Percentiles rank a stretch among this genome's conserved stretches.
Evolutionary conservation across 371 early-diverging fungal genomes (phyloP).

Genomic region (Thermomucor indicae-seudaticae): DNA sequence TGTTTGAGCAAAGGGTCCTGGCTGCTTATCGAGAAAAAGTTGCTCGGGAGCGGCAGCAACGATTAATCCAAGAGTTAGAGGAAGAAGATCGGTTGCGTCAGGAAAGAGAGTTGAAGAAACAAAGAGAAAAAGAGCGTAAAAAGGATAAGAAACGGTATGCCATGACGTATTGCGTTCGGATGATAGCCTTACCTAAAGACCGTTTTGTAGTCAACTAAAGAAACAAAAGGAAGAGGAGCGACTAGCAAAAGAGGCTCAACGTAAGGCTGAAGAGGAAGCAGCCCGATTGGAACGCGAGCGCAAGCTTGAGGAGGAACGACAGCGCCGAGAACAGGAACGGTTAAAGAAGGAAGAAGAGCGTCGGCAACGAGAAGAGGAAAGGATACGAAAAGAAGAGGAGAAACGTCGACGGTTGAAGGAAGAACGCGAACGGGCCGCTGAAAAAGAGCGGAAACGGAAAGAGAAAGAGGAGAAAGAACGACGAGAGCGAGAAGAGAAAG

Average conservation of each 20-base stretch:
- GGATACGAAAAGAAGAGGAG: conserved; percentile 52
- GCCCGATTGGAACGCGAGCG: conserved; percentile 28
- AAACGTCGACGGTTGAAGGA: conserved; percentile 52
- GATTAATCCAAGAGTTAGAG: conserved; percentile 76
- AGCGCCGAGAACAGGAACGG: conserved; percentile 32
- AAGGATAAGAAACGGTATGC: conserved; percentile 51
- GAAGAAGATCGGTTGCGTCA: conserved; percentile 73
- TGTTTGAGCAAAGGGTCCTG: conserved; percentile 93
- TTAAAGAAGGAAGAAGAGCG: conserved; percentile 47
- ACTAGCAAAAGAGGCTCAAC: conserved; percentile 33
- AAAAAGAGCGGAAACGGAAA: conserved; percentile 54
- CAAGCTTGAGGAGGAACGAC: conserved; percentile 44
- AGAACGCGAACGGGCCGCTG: conserved; percentile 49
- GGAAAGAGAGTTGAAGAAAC: conserved; percentile 65
- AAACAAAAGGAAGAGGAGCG: conserved; percentile 39
- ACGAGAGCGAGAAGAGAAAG: conserved; percentile 42
- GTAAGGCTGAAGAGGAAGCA: conserved; percentile 32
- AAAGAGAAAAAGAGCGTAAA: conserved; percentile 64
- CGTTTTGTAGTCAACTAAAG: conserved; percentile 32
- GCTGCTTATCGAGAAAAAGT: conserved; percentile 91
- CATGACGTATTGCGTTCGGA: background rate
- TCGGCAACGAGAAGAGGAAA: conserved; percentile 53
- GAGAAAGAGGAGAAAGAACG: conserved; percentile 56
- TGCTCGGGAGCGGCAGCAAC: conserved; percentile 75
- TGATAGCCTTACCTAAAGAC: background rate